Conservation (phyloP, 1,139 yeast genomes). For the Pichia sp. region DNA sequence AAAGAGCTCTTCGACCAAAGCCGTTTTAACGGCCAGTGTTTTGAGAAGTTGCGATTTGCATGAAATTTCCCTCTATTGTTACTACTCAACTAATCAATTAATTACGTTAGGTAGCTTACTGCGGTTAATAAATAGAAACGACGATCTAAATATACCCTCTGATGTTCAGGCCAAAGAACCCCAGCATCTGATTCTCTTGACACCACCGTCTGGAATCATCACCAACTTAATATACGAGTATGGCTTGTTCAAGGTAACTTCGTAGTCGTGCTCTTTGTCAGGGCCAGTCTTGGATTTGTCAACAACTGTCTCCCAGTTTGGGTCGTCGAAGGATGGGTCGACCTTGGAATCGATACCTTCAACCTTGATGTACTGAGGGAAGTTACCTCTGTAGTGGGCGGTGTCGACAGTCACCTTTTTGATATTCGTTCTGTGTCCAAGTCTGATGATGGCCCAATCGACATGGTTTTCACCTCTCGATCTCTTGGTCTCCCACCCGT, state of each 20-base stretch:
- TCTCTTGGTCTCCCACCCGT: conserved; percentile 97
- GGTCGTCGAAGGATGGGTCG: conserved; percentile 38
- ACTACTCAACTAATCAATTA: no score
- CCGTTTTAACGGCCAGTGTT: no score
- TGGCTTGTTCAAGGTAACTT: conserved; percentile 28
- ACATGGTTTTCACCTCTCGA: conserved; percentile 78
- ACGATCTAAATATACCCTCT: background rate
- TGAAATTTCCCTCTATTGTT: no score
- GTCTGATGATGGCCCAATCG: conserved; percentile 83
- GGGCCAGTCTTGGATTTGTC: conserved; percentile 69
- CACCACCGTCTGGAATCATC: conserved; percentile 94
- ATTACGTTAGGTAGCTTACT: no score
- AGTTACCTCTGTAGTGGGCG: conserved; percentile 90
- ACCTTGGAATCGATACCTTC: conserved; percentile 47
- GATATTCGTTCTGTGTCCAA: conserved; percentile 62
- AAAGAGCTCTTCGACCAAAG: no score
- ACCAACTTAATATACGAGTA: conserved; percentile 70
- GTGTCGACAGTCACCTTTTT: conserved; percentile 73
- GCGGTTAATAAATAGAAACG: no score
- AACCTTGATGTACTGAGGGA: conserved; percentile 71
- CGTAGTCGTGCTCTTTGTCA: conserved; percentile 67
- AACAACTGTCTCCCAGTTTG: conserved; percentile 62
- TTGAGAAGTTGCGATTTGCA: no score
- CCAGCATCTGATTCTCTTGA: conserved; percentile 78
- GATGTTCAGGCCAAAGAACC: conserved; percentile 43